Conservation (phyloP, 163 green algal species). For the Chlamydomonas reinhardtii region DNA sequence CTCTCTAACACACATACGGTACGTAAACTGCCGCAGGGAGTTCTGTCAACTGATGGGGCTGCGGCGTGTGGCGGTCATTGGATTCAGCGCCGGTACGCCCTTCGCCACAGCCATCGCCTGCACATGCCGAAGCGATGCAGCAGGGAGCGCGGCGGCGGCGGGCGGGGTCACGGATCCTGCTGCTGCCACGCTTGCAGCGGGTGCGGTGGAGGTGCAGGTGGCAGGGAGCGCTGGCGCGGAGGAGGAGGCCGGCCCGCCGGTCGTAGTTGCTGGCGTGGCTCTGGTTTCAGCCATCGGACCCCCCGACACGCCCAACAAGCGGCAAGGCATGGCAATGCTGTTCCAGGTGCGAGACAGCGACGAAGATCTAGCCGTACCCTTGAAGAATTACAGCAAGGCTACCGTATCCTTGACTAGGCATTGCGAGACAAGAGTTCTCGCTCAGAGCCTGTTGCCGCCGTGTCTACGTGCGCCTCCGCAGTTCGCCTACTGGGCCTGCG, state of each 20-base stretch:
- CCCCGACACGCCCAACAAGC: slow-evolving; percentile 31
- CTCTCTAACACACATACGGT: too few relatives aligned
- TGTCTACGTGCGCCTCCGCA: not conserved
- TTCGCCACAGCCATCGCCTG: slow-evolving; percentile 28
- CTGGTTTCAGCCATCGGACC: slow-evolving; percentile 30
- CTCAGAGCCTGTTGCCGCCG: too few relatives aligned
- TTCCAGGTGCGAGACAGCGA: slow-evolving; percentile 3
- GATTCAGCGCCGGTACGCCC: slow-evolving; percentile 30
- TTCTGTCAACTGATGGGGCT: slow-evolving; percentile 14
- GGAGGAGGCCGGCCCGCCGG: not conserved
- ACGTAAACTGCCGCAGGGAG: slow-evolving; percentile 24
- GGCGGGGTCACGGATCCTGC: too few relatives aligned
- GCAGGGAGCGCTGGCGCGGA: not conserved
- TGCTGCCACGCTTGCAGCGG: too few relatives aligned
- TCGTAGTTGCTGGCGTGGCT: slow-evolving; percentile 9
- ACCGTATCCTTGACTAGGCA: too few relatives aligned
- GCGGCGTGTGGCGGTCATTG: slow-evolving; percentile 11
- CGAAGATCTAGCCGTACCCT: too few relatives aligned
- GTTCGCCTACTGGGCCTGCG: slow-evolving; percentile 25
- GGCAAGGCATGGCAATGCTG: slow-evolving; percentile 27
- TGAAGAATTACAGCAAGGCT: too few relatives aligned
- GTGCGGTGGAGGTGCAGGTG: too few relatives aligned
- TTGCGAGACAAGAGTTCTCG: too few relatives aligned
- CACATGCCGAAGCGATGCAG: not conserved
- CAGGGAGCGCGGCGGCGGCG: too few relatives aligned